Conservation (phyloP, 2,329 filamentous ascomycete species). For the Aphanoascus verrucosus region DNA sequence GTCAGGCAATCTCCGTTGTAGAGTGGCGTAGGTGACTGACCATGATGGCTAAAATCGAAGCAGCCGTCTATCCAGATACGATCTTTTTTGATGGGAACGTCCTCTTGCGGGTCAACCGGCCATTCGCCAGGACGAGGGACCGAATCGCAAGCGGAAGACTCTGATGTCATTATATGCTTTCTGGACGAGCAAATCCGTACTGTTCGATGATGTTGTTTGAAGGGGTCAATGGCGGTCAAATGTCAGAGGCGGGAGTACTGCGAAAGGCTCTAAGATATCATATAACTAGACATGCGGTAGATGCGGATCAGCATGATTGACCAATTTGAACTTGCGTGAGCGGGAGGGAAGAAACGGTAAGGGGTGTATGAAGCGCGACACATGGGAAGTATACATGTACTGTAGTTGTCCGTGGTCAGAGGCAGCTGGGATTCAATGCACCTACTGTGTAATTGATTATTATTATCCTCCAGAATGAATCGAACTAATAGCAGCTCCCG, state of each 20-base stretch:
- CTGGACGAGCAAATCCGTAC: background rate
- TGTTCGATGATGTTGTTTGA: background rate
- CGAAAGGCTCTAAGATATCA: no score
- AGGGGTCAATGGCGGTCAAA: background rate
- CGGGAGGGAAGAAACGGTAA: no score
- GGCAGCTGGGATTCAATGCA: no score
- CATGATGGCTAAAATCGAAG: constrained; percentile 98
- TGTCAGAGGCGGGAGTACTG: background rate
- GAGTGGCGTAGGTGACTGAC: constrained; percentile 36
- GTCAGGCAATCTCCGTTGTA: background rate
- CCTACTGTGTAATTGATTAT: no score
- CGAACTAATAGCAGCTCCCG: no score
- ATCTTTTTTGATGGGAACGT: constrained; percentile 49
- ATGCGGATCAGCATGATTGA: no score
- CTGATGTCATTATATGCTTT: background rate
- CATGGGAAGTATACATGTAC: no score
- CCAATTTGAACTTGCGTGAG: no score
- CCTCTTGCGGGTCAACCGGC: constrained; percentile 55
- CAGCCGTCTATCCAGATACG: constrained; percentile 97
- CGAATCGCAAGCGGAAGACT: constrained; percentile 8
- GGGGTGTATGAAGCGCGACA: no score
- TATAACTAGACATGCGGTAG: no score
- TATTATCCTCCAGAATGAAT: no score
- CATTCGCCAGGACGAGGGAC: constrained; percentile 48
- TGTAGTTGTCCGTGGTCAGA: no score